A percentile compares a stretch with the other conserved stretches of the same genome.
phyloP scores from a whole-genome alignment of 441 rosid genomes.

The Sinapis alba region DNA sequence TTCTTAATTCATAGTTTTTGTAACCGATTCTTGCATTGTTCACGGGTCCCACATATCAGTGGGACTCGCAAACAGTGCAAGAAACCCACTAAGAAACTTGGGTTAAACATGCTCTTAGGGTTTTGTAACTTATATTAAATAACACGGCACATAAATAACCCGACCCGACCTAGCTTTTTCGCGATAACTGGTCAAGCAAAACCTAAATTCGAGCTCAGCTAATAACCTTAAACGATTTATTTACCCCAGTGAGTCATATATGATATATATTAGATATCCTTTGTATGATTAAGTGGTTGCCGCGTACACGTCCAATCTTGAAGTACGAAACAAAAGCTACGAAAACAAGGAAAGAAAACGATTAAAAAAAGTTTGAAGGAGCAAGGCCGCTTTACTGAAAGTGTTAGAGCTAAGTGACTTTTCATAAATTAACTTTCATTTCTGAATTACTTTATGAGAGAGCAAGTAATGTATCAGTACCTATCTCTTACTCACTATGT shows the following conservation, averaged over 20 bases:
- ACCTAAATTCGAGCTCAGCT: conserved; percentile 11
- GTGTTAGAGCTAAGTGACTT: conserved; percentile 19
- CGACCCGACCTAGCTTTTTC: not conserved
- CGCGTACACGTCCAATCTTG: conserved; percentile 13
- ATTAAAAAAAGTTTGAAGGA: not conserved
- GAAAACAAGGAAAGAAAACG: conserved; percentile 11
- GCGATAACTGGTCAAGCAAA: not conserved
- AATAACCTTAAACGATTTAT: not conserved
- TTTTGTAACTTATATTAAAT: not conserved
- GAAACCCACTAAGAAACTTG: too few species aligned
- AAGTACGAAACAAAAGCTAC: conserved; percentile 9
- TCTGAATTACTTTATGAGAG: conserved; percentile 4
- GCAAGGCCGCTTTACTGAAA: conserved; percentile 3
- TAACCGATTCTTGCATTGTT: too few species aligned
- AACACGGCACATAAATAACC: not conserved
- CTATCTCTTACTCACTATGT: not conserved
- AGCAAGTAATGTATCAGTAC: not conserved
- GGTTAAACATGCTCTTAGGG: not conserved
- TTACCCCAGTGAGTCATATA: not conserved
- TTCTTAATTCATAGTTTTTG: too few species aligned
- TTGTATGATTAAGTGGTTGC: conserved; percentile 13
- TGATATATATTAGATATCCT: not conserved
- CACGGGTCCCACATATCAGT: too few species aligned
- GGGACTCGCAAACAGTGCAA: too few species aligned
- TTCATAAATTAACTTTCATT: conserved; percentile 4